Evolutionary conservation across 768 basidiomycete species (phyloP).

Genomic region (Tricholoma saponaceum): DNA sequence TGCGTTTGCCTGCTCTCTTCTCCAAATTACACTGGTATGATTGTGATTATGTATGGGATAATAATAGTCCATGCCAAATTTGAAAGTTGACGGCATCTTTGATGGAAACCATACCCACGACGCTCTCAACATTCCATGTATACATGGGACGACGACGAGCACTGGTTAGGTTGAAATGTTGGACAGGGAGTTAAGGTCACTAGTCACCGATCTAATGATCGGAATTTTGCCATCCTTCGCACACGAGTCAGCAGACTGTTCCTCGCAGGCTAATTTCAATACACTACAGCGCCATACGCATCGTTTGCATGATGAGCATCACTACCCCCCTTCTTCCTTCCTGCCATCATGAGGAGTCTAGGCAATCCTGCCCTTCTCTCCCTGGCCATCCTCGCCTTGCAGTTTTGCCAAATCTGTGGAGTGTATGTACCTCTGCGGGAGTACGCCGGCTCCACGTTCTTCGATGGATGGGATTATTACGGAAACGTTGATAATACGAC

Average conservation of each 20-base stretch:
- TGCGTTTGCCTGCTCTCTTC: no score
- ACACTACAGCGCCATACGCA: no score
- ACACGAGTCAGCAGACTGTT: no score
- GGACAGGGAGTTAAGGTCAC: not conserved
- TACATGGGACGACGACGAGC: not conserved
- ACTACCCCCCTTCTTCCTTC: not conserved
- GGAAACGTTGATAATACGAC: slow-evolving; percentile 44
- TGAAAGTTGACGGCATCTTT: no score
- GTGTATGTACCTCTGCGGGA: slow-evolving; percentile 35
- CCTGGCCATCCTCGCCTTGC: not conserved
- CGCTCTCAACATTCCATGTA: not conserved
- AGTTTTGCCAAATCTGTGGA: slow-evolving; percentile 3
- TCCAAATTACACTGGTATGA: no score
- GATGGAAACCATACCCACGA: not conserved
- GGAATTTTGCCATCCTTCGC: no score
- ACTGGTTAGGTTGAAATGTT: not conserved
- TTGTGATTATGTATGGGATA: no score
- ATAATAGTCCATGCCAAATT: no score
- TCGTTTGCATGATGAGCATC: slow-evolving; percentile 6
- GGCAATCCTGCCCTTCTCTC: not conserved
- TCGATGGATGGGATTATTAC: slow-evolving; percentile 48
- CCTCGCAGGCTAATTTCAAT: no score
- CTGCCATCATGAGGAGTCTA: slow-evolving; percentile 4
- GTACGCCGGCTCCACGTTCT: slow-evolving; percentile 44
- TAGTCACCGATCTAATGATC: not conserved